Evolutionary conservation across 176 grass and related monocot species (phyloP).

Genomic region (Avena sativa): DNA sequence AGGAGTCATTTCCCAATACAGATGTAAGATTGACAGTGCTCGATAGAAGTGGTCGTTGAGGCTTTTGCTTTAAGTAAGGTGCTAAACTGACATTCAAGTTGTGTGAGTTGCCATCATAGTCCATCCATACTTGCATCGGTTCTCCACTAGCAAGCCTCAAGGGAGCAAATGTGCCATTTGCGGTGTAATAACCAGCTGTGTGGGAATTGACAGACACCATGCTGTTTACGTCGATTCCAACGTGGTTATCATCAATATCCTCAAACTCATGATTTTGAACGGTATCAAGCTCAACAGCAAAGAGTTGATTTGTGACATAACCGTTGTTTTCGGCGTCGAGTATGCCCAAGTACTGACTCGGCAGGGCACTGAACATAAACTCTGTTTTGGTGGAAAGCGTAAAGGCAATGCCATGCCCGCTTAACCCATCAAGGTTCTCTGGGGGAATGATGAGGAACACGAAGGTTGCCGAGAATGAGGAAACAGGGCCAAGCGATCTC

Average conservation of each 20-base stretch:
- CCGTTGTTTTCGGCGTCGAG: not conserved
- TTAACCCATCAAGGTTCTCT: not conserved
- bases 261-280: not conserved
- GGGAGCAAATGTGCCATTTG: not conserved
- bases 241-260: slow-evolving; percentile 12
- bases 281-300: slow-evolving; percentile 50
- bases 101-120: not conserved
- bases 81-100: not conserved
- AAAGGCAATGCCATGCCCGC: slow-evolving; percentile 46
- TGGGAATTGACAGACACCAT: not conserved
- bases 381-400: slow-evolving; percentile 29
- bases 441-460: not conserved
- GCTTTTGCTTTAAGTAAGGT: not conserved
- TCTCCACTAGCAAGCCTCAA: not conserved
- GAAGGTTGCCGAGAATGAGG: not conserved
- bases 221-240: slow-evolving; percentile 37
- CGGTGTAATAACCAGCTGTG: not conserved
- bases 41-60: not conserved
- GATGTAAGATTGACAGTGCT: not conserved
- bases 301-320: not conserved
- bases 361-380: not conserved
- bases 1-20: not conserved
- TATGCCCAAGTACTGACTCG: slow-evolving; percentile 7
- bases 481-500: not conserved
- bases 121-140: slow-evolving; percentile 47